Conservation (phyloP, 2,329 filamentous ascomycete genomes). For the Talaromyces sp. region DNA sequence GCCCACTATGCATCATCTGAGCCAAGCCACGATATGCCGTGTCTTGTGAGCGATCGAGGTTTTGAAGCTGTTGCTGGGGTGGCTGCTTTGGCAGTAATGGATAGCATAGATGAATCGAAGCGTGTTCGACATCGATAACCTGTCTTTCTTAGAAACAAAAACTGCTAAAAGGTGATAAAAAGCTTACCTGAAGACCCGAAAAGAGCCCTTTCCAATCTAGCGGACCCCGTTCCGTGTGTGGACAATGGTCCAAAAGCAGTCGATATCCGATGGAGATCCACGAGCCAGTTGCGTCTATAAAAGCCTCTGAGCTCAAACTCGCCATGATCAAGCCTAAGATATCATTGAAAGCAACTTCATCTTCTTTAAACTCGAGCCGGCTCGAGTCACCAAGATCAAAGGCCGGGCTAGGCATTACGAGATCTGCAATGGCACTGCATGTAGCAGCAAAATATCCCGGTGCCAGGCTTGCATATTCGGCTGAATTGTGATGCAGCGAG, state of each 20-base stretch:
- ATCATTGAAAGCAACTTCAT: conserved; percentile 18
- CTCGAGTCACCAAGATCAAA: neutral
- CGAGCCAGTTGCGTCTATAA: conserved; percentile 20
- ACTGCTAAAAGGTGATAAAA: neutral
- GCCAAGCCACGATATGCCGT: conserved; percentile 22
- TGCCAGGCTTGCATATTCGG: conserved; percentile 15
- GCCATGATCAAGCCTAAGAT: conserved; percentile 26
- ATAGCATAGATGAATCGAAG: conserved; percentile 26
- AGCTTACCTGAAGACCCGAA: conserved; percentile 21
- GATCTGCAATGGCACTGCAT: conserved; percentile 19
- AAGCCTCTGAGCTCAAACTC: conserved; percentile 24
- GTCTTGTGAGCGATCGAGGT: conserved; percentile 16
- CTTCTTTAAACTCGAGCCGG: neutral
- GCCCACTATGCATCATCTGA: conserved; percentile 25
- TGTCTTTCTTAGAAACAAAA: conserved; percentile 13
- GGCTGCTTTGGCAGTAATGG: conserved; percentile 22
- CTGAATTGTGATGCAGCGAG: conserved; percentile 18
- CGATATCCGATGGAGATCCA: conserved; percentile 26
- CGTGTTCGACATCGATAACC: conserved; percentile 23
- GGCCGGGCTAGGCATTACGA: conserved; percentile 13
- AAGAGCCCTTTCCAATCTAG: conserved; percentile 21
- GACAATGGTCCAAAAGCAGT: conserved; percentile 22
- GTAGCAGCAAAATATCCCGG: conserved; percentile 20
- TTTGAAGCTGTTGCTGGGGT: conserved; percentile 15
- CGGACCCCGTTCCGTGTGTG: conserved; percentile 9